These are phyloP conservation scores for Dictyophora rubrovolvata DNA, from an alignment of 768 basidiomycete species.

Conservation along the genomic window DNA sequence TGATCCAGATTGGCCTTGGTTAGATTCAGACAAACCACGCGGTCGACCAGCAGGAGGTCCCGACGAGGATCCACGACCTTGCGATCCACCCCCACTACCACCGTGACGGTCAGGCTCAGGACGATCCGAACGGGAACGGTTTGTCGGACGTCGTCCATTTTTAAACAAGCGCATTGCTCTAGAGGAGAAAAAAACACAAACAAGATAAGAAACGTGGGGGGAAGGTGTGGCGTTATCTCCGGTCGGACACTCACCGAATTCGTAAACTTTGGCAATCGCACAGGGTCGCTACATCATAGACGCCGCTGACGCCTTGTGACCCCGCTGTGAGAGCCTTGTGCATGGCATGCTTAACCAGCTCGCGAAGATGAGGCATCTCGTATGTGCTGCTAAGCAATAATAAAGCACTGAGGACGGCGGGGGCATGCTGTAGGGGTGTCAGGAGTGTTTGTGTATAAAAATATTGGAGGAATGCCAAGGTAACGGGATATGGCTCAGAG, in stretches of 20 bases:
- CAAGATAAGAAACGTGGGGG: background rate
- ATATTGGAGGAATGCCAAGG: slow-evolving; percentile 85
- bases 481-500: slow-evolving; percentile 84
- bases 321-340: slow-evolving; percentile 73
- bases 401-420: slow-evolving; percentile 80
- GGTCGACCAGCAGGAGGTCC: slow-evolving; percentile 18
- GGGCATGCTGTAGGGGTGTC: slow-evolving; percentile 86
- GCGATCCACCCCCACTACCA: slow-evolving; percentile 7
- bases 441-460: slow-evolving; percentile 80
- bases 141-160: slow-evolving; percentile 52
- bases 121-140: slow-evolving; percentile 27
- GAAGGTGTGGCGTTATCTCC: background rate
- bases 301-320: slow-evolving; percentile 60
- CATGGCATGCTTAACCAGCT: slow-evolving; percentile 88
- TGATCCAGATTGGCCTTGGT: slow-evolving; percentile 2
- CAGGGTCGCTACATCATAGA: slow-evolving; percentile 92
- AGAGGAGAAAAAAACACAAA: background rate
- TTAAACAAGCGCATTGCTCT: slow-evolving; percentile 25
- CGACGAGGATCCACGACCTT: slow-evolving; percentile 3
- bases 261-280: slow-evolving; percentile 84
- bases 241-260: slow-evolving; percentile 50
- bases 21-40: slow-evolving; percentile 16
- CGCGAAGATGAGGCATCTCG: slow-evolving; percentile 60
- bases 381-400: slow-evolving; percentile 80
- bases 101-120: slow-evolving; percentile 9